Evolutionary conservation across 2,329 filamentous ascomycete species (phyloP).

Genomic region (Dothideomycetes sp.): DNA sequence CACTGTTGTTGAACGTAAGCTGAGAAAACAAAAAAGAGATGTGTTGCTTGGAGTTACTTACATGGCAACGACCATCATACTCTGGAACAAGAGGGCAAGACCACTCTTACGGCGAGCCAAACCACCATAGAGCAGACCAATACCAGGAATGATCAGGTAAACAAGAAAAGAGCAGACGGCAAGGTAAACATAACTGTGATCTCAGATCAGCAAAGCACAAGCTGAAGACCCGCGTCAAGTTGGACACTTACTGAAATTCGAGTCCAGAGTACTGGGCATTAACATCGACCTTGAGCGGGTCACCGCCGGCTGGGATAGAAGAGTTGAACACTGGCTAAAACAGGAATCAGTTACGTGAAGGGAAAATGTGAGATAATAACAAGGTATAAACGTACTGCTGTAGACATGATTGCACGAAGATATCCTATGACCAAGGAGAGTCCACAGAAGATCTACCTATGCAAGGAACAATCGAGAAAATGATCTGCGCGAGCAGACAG

Average conservation of each 20-base stretch:
- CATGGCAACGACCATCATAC: conserved; percentile 43
- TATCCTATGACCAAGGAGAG: neutral
- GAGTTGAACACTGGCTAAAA: conserved; percentile 30
- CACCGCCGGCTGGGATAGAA: conserved; percentile 43
- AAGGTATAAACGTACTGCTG: conserved; percentile 1
- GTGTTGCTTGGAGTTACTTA: neutral
- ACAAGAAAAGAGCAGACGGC: conserved; percentile 52
- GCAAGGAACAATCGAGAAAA: neutral
- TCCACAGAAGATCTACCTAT: too few species aligned
- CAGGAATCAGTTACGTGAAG: neutral
- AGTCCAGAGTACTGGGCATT: conserved; percentile 50
- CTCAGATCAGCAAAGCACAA: neutral
- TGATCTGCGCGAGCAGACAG: conserved; percentile 3
- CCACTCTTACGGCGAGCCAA: conserved; percentile 55
- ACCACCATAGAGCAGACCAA: conserved; percentile 56
- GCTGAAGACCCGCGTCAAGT: neutral
- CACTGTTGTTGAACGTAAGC: conserved; percentile 30
- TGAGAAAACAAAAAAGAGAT: too few species aligned
- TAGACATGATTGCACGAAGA: conserved; percentile 3
- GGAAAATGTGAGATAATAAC: neutral
- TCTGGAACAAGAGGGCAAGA: conserved; percentile 53
- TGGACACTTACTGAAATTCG: conserved; percentile 45
- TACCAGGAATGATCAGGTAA: conserved; percentile 58
- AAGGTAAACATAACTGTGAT: conserved; percentile 44
- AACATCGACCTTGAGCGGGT: conserved; percentile 45